Evolutionary conservation across 2,329 filamentous ascomycete species (phyloP).

Genomic region (Penicillium sp.): DNA sequence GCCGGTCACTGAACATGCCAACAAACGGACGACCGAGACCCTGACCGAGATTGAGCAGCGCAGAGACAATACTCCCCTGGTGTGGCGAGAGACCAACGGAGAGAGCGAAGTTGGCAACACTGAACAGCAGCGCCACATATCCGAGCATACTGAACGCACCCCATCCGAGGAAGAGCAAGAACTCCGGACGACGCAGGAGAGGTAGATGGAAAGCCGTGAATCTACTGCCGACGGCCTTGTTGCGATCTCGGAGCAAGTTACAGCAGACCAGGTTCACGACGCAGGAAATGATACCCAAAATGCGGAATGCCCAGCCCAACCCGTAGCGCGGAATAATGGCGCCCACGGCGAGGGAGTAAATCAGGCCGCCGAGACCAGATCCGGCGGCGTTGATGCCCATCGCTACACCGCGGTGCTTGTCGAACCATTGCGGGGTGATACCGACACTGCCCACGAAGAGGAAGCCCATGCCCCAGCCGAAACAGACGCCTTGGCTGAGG

Average conservation of each 20-base stretch:
- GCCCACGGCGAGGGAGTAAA: constrained; percentile 58
- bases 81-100: constrained; percentile 57
- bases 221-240: constrained; percentile 53
- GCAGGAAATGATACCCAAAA: constrained; percentile 57
- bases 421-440: constrained; percentile 63
- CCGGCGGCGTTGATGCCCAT: constrained; percentile 60
- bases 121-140: constrained; percentile 64
- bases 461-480: constrained; percentile 62
- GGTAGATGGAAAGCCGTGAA: constrained; percentile 53
- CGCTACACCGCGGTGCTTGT: constrained; percentile 55
- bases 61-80: constrained; percentile 62
- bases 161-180: constrained; percentile 57
- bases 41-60: constrained; percentile 62
- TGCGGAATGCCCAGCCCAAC: constrained; percentile 59
- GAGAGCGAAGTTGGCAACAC: constrained; percentile 60
- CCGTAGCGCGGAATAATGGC: constrained; percentile 57
- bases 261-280: constrained; percentile 52
- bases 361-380: constrained; percentile 57
- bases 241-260: constrained; percentile 57
- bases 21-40: constrained; percentile 56
- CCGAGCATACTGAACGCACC: constrained; percentile 62
- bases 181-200: constrained; percentile 54
- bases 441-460: constrained; percentile 57
- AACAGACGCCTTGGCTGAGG: constrained; percentile 59
- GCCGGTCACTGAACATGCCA: constrained; percentile 60